Base-by-base conservation (phyloP, 345 rosid species). In the Salix suchowensis region DNA sequence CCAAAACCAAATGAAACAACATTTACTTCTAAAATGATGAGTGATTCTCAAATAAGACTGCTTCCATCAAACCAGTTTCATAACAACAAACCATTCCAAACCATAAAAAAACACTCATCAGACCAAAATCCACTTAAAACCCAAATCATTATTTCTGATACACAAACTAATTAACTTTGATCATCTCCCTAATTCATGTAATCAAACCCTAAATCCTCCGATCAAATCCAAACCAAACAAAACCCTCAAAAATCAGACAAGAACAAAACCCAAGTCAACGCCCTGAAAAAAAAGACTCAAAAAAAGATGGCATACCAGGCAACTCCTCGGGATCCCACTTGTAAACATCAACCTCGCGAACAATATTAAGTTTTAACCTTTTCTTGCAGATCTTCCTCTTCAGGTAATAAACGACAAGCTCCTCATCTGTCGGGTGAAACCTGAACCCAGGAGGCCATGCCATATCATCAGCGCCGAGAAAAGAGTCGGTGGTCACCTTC, bases 341-440 rank as follows among this genome's bases (percentile, higher is more conserved):
- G 83, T 95, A 95, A 68, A 93, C 97, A 83, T 95, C 98, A 5
- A 85, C 82, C 67, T 89, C 98, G 36, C 89, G 79, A 66, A 95
- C 89, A 58, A 92, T 87, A 78, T 85, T 81, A 19, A 88, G 86
- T 83, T 82, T 85, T 42, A 90, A 78, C 84, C 76, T 88, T 36
- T 70, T 82, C 71, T 80, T 82, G 46, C 96, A 89, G 80, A 93
- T 88, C 89, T 93, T 95, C 88, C 86, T 88, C 87, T 95, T 93
- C 67, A 95, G 83, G 68, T 90, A 89, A 67, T 89, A 95, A 16
- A 89, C 78, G 4, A 95, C 82, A 69, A 95, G 86, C 84, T 95
- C 98, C 79, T 95, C 97, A 68, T 95, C 98, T 2, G 97, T 95
- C 13, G 98, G 98, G 68, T 95, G 94, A 81, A 95, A 93, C 80